Evolutionary conservation across 805 yeast genomes (phyloP).

Genomic region (Yarrowia sp.): DNA sequence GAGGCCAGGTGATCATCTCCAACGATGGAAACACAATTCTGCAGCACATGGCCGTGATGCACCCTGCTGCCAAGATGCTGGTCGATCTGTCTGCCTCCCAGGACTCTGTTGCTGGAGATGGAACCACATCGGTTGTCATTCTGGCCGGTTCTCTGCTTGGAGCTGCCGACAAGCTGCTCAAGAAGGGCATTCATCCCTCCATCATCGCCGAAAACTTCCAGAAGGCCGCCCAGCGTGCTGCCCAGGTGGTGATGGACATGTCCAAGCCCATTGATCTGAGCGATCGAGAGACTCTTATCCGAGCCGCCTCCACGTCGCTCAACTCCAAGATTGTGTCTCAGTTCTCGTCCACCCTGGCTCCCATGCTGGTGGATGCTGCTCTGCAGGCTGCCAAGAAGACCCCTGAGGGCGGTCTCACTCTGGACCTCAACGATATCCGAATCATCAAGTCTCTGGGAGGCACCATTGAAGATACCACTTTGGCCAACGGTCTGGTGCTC

Average conservation of each 20-base stretch:
- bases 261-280: conserved; percentile 76
- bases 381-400: conserved; percentile 72
- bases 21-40: conserved; percentile 98
- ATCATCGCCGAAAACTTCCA: conserved; percentile 93
- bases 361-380: conserved; percentile 93
- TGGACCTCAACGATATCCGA: conserved; percentile 84
- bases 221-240: conserved; percentile 83
- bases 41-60: conserved; percentile 97
- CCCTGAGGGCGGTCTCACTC: conserved; percentile 63
- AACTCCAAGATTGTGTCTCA: conserved; percentile 96
- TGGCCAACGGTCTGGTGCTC: conserved; percentile 86
- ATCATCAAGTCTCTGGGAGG: conserved; percentile 95
- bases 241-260: conserved; percentile 84
- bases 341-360: conserved; percentile 83
- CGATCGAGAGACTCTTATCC: conserved; percentile 82
- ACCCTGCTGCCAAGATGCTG: conserved; percentile 98
- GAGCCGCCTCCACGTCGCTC: conserved; percentile 94
- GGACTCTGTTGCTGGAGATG: conserved; percentile 99
- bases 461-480: conserved; percentile 94
- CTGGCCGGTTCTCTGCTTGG: conserved; percentile 92
- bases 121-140: conserved; percentile 97
- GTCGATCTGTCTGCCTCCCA: conserved; percentile 98
- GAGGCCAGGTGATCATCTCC: conserved; percentile 91
- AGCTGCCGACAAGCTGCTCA: conserved; percentile 90
- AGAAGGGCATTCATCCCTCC: conserved; percentile 92